Evolutionary conservation across 345 rosid genomes (phyloP).

Genomic region (Bruguiera gymnorhiza): DNA sequence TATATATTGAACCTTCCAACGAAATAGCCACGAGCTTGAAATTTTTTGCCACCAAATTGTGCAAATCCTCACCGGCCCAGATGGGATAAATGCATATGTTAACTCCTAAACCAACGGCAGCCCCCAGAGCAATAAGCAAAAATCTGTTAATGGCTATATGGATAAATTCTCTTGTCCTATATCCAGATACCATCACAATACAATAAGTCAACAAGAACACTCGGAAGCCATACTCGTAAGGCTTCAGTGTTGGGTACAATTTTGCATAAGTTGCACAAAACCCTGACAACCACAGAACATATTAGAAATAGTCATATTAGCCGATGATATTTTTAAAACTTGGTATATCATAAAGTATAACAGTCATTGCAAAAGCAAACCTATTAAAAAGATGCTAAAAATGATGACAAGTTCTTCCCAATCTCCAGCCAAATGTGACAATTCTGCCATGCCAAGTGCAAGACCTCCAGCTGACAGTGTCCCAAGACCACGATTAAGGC

Average conservation of each 20-base stretch:
- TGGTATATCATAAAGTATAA: neutral
- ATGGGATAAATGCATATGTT: constrained; percentile 89
- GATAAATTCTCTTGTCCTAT: constrained; percentile 67
- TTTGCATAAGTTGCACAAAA: constrained; percentile 67
- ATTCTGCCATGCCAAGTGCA: constrained; percentile 78
- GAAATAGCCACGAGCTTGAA: constrained; percentile 79
- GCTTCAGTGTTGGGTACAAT: constrained; percentile 77
- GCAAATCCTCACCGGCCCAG: constrained; percentile 99
- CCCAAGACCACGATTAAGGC: constrained; percentile 82
- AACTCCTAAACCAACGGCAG: constrained; percentile 65
- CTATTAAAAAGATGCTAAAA: constrained; percentile 67
- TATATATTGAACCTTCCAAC: constrained; percentile 60
- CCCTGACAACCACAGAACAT: constrained; percentile 46
- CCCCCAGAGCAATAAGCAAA: constrained; percentile 83
- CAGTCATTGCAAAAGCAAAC: constrained; percentile 29
- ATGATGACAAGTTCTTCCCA: constrained; percentile 67
- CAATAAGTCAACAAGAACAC: constrained; percentile 88
- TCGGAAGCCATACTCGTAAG: constrained; percentile 87
- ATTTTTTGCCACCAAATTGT: constrained; percentile 76
- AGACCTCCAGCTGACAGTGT: constrained; percentile 95
- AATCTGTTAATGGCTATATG: constrained; percentile 72
- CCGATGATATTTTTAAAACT: neutral
- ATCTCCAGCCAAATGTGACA: constrained; percentile 60
- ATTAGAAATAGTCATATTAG: constrained; percentile 13
- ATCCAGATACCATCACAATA: constrained; percentile 76